Evolutionary conservation across 768 basidiomycete species (phyloP), one percentile per base, ranked within the genome.

Genomic region (Pulveroboletus frians): DNA sequence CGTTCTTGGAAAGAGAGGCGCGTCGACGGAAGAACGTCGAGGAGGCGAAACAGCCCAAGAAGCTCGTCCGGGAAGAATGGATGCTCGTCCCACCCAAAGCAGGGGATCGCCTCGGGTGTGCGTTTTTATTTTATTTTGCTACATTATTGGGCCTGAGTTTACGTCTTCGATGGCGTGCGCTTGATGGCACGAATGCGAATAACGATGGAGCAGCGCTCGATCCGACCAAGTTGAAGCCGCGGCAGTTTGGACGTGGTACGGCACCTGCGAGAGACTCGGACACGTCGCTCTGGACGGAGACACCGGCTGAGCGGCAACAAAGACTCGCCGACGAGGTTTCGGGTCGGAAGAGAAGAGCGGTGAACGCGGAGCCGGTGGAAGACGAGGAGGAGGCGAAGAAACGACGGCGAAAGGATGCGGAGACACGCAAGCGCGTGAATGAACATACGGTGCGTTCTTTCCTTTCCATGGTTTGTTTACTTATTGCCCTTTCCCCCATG

Each of bases 71-170:
- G 37, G 91, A 97, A 17, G 93, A 94, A 66, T 99, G 96, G 96
- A 99, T 99, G 96, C 76, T 98, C 39, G 86, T 88, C 1, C 95
- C 95, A 2, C 95, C 96, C 0, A 81, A 85, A 17, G 79, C 83
- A 1, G 84, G 88, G 2, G 88, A 88, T 53, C 67, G 95, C 11
- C 74, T 94, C 5, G 79, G 78, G 40, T 84, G 92, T 94, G 58
- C 54, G 86, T 78, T 15, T 32, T 32, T 13, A 3, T 26, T 32
- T 32, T 32, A 13, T 32, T 32, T 32, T 32, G 23, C 23, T 26
- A 26, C 4, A 32, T 32, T 30, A 30, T 30, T 30, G 29, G 29
- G 11, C 29, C 11, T 30, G 29, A 11, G 29, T 30, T 30, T 30
- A 30, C 23, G 23, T 26, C 23, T 26, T 26, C 23, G 23, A 26